Evolutionary conservation across 768 basidiomycete species (phyloP).

Genomic region (Naematelia encephala): DNA sequence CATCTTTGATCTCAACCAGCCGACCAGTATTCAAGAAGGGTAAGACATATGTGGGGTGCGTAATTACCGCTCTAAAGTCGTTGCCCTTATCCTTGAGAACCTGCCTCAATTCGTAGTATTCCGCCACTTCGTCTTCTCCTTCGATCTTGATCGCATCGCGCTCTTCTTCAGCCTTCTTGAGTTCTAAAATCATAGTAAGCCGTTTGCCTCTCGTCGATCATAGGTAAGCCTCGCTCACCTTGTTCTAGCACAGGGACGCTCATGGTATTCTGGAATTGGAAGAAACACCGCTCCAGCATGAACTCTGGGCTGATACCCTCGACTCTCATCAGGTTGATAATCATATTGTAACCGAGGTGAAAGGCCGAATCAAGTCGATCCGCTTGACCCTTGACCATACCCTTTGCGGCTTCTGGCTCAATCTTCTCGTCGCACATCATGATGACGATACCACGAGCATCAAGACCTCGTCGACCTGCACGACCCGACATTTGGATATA

Average conservation of each 20-base stretch:
- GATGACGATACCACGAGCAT: constrained; percentile 98
- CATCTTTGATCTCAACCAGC: constrained; percentile 83
- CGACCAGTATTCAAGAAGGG: constrained; percentile 91
- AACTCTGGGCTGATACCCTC: constrained; percentile 97
- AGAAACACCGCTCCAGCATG: constrained; percentile 96
- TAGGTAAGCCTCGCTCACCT: constrained; percentile 58
- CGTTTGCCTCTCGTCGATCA: not conserved
- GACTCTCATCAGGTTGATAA: constrained; percentile 95
- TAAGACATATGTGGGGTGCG: constrained; percentile 89
- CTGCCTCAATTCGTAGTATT: constrained; percentile 90
- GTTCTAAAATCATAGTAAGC: constrained; percentile 56
- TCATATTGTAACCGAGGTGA: constrained; percentile 98
- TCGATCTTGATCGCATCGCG: constrained; percentile 67
- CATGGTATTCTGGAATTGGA: constrained; percentile 93
- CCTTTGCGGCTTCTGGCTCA: constrained; percentile 84
- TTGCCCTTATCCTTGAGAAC: constrained; percentile 83
- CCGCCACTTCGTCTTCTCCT: constrained; percentile 75
- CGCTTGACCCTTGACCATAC: constrained; percentile 97
- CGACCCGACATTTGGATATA: constrained; percentile 99
- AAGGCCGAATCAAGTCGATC: constrained; percentile 97
- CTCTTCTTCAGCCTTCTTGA: constrained; percentile 67
- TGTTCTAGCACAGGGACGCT: constrained; percentile 67
- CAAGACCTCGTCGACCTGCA: constrained; percentile 91
- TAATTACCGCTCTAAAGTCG: constrained; percentile 88
- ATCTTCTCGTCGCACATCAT: constrained; percentile 99